Evolutionary conservation across 1,139 yeast genomes (phyloP).

Genomic region (Kluyveromyces sp.): DNA sequence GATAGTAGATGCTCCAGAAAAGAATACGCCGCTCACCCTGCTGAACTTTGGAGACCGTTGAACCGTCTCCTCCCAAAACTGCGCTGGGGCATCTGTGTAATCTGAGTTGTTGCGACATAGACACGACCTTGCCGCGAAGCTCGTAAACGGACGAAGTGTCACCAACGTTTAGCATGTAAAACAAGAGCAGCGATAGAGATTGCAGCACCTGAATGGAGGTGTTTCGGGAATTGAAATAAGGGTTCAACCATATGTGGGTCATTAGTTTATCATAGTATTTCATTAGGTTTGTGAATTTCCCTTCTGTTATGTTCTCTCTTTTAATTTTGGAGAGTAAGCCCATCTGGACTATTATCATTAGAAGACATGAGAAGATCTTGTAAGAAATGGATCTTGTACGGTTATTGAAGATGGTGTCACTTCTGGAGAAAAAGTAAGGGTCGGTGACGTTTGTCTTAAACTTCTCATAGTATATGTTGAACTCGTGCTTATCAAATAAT

Average conservation of each 20-base stretch:
- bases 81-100: slow-evolving; percentile 86
- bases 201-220: slow-evolving; percentile 70
- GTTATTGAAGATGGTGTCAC: slow-evolving; percentile 19
- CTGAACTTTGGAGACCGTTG: slow-evolving; percentile 52
- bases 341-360: slow-evolving; percentile 52
- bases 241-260: slow-evolving; percentile 40
- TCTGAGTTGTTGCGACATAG: slow-evolving; percentile 82
- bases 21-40: slow-evolving; percentile 76
- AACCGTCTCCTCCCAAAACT: slow-evolving; percentile 52
- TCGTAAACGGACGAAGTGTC: slow-evolving; percentile 70
- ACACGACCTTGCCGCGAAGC: slow-evolving; percentile 64
- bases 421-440: slow-evolving; percentile 13
- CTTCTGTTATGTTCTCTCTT: slow-evolving; percentile 13
- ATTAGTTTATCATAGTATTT: slow-evolving; percentile 47
- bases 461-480: slow-evolving; percentile 49
- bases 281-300: slow-evolving; percentile 26
- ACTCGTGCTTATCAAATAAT: slow-evolving; percentile 57
- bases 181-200: slow-evolving; percentile 57
- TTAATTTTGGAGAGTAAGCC: slow-evolving; percentile 40
- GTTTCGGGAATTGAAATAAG: slow-evolving; percentile 41
- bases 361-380: slow-evolving; percentile 48
- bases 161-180: slow-evolving; percentile 68
- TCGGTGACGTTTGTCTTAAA: slow-evolving; percentile 41
- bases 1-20: slow-evolving; percentile 77
- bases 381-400: slow-evolving; percentile 30